Base-by-base conservation (phyloP, 768 basidiomycete species). In the Leccinum ochraceum region DNA sequence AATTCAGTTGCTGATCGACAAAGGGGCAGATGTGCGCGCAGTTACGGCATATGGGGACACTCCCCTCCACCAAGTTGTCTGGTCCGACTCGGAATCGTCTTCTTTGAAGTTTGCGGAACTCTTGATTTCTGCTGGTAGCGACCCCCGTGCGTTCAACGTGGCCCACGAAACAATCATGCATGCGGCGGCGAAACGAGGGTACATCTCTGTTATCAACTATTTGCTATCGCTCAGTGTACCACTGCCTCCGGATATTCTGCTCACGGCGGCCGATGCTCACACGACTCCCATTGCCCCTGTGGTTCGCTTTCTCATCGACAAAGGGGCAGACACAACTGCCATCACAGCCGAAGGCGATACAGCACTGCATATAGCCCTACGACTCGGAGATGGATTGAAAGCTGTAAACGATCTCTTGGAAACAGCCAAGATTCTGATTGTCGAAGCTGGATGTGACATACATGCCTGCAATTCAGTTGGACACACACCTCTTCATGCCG, bases 371-470 rank as follows among this genome's bases (percentile, higher is more conserved):
- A 14, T 26, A 1, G 22, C 14, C 48, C 6, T 49, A 24, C n/a
- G n/a, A n/a, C n/a, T n/a, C n/a, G 3, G 13, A 1, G 0, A 11
- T 13, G 3, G 0, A 4, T 17, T 8, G 3, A 16, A 14, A 6
- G 1, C 6, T 36, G 13, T 1, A 17, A 17, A 9, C 13, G 22
- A 48, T 13, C 1, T 10, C 5, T 11, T 48, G 22, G 46, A 48
- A 48, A 48, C 11, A 22, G 7, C 4, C 20, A 14, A 24, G 14
- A 48, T 48, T 48, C 13, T 48, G 46, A 24, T 48, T 48, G 32
- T 32, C 32, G 22, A 1, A 6, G 46, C 22, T 48, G 22, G 46
- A 48, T 48, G 46, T 24, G 13, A 48, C 46, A 48, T 48, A 13
- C 22, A 24, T 48, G 46, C 46, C 22, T 14, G 20, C 13, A 48